A percentile compares a stretch with the other conserved stretches of the same genome.
These are phyloP conservation scores for Corymbia calophylla DNA, from an alignment of 441 rosid species.

Conservation along the genomic window DNA sequence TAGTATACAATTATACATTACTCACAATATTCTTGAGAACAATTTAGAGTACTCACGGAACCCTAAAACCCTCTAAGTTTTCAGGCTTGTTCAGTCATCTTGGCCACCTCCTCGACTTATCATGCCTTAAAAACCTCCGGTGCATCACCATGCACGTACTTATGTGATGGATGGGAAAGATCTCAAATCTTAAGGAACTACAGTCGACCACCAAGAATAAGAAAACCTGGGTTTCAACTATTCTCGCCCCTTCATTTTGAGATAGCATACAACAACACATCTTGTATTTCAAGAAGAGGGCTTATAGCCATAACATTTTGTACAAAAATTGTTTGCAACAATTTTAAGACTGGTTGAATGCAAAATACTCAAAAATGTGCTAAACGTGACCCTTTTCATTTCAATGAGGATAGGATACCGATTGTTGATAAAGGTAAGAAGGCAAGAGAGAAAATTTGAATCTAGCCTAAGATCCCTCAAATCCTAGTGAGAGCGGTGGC, in stretches of 20 bases:
- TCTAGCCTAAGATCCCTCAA: background rate
- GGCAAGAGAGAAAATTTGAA: background rate
- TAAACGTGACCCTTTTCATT: background rate
- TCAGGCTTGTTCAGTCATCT: accelerated
- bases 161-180: background rate
- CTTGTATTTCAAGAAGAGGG: background rate
- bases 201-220: background rate
- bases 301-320: background rate
- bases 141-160: background rate
- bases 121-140: background rate
- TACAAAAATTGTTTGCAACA: background rate
- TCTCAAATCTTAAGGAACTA: background rate
- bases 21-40: background rate
- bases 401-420: background rate
- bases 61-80: background rate
- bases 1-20: background rate
- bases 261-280: background rate
- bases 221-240: background rate
- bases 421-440: background rate
- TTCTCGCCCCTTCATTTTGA: background rate
- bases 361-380: background rate
- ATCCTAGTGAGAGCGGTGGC: background rate
- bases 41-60: background rate
- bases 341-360: background rate
- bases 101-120: background rate